A percentile compares a stretch with the other conserved stretches of the same genome.
Evolutionary conservation across 1,284 basidiomycete genomes (phyloP).

Genomic region (Coriolopsis trogii): DNA sequence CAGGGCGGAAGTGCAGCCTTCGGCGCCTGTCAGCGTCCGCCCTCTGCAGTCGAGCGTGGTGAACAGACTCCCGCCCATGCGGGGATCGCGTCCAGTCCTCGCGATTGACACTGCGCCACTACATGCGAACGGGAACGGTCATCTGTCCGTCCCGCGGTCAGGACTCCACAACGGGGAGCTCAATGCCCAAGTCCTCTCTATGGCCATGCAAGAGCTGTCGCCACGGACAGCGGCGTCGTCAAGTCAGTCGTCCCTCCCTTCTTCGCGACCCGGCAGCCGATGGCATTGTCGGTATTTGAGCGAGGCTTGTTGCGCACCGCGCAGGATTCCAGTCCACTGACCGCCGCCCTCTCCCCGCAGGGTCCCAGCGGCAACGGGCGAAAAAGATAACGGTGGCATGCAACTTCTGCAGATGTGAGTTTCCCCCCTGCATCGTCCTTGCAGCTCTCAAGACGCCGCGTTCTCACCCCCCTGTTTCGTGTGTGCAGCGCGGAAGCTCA

Average conservation of each 20-base stretch:
- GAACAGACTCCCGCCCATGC: conserved; percentile 42
- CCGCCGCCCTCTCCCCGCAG: conserved; percentile 24
- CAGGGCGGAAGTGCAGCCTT: conserved; percentile 57
- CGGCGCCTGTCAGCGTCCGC: conserved; percentile 45
- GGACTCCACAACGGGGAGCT: conserved; percentile 28
- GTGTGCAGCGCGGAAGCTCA: conserved; percentile 71
- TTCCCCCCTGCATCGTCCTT: conserved; percentile 6
- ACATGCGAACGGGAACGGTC: conserved; percentile 47
- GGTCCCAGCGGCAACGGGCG: conserved; percentile 55
- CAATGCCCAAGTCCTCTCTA: conserved; percentile 22
- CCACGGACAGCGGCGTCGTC: conserved; percentile 34
- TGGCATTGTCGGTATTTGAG: conserved; percentile 10
- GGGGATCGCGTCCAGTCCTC: conserved; percentile 62
- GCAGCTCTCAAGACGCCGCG: conserved; percentile 7
- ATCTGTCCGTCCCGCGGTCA: conserved; percentile 49
- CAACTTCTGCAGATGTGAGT: conserved; percentile 84
- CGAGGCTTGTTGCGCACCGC: conserved; percentile 3
- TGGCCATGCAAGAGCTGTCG: conserved; percentile 34
- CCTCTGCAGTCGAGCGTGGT: conserved; percentile 24
- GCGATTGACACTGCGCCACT: conserved; percentile 69
- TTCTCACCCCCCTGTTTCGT: conserved; percentile 18
- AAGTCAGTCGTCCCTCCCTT: conserved; percentile 28
- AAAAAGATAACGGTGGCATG: conserved; percentile 85
- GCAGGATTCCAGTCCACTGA: too few species aligned
- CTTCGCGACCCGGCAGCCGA: conserved; percentile 11